Evolutionary conservation across 2,329 filamentous ascomycete genomes (phyloP), one percentile per base, ranked within the genome.

Genomic region (Colletotrichum australisinense): DNA sequence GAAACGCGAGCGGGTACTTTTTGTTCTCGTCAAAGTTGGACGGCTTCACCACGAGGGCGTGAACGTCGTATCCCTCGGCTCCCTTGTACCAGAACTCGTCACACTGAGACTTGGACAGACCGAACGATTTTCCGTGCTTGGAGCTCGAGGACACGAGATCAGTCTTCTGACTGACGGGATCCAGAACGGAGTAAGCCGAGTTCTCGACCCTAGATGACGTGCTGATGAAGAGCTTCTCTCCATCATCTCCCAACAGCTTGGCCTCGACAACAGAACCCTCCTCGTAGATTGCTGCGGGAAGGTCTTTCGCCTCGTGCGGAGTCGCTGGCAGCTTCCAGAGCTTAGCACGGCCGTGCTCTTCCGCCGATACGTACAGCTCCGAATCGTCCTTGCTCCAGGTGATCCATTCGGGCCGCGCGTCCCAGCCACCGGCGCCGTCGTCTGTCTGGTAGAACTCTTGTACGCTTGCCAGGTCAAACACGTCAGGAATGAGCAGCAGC

Each of bases 1-100:
- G 84, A 79, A 95, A 92, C 2, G 93, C 90, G 5, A 97, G 86
- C 0, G 95, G 95, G 78, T 96, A 97, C 75, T 90, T 95, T 81
- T 94, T 93, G 22, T 82, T 86, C 9, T 88, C 82, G 78, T 94
- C 88, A 79, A 96, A 97, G 77, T 88, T 76, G 0, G 90, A 91
- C 0, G 91, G 93, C 72, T 89, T 90, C 76, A 94, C 84, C 5
- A 93, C 89, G 79, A 93, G 89, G 0, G 93, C 92, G 76, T 95
- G 93, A n/a, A 94, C 88, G 42, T 90, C 83, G 74, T 93, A 92
- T 52, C 86, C 86, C 30, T 88, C 90, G 5, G 90, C 90, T 35
- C 74, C 93, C 24, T 87, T 83, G 78, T 90, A 95, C 87, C 92
- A 93, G 65, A 95, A 89, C 64, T 94, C 92, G 22, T 87, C 88